These are phyloP conservation scores for Triadica sebifera DNA, from an alignment of 345 rosid species.

Conservation along the genomic window DNA sequence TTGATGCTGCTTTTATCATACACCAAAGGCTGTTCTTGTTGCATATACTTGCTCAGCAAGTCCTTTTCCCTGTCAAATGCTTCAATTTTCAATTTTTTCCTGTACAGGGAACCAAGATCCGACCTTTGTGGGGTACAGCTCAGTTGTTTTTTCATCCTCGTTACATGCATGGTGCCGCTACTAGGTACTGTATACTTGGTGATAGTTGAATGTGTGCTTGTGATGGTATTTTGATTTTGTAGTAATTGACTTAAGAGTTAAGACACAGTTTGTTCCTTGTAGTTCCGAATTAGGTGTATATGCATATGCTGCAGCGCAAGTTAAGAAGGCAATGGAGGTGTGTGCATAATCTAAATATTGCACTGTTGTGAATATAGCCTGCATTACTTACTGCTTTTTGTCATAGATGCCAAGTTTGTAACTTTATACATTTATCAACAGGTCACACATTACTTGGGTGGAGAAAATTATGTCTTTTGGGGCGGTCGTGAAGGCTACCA, in stretches of 20 bases:
- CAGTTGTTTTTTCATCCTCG: slow-evolving; percentile 94
- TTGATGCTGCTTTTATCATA: not conserved
- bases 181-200: slow-evolving; percentile 45
- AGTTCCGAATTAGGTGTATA: slow-evolving; percentile 85
- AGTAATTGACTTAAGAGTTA: not conserved
- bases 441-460: slow-evolving; percentile 93
- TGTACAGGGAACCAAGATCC: slow-evolving; percentile 68
- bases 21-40: not conserved
- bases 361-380: not conserved
- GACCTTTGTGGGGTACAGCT: slow-evolving; percentile 94
- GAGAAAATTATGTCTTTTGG: slow-evolving; percentile 98
- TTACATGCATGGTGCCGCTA: slow-evolving; percentile 97
- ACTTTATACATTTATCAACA: slow-evolving; percentile 19
- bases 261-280: slow-evolving; percentile 13
- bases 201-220: not conserved
- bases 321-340: slow-evolving; percentile 95
- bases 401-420: not conserved
- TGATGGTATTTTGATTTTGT: not conserved
- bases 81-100: not conserved
- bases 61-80: not conserved
- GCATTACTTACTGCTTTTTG: not conserved
- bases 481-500: slow-evolving; percentile 99
- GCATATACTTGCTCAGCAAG: not conserved
- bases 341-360: slow-evolving; percentile 7
- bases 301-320: slow-evolving; percentile 97